A percentile compares a stretch with the other conserved stretches of the same genome.
phyloP scores from a whole-genome alignment of 345 rosid species.

The Hypericum androsaemum region DNA sequence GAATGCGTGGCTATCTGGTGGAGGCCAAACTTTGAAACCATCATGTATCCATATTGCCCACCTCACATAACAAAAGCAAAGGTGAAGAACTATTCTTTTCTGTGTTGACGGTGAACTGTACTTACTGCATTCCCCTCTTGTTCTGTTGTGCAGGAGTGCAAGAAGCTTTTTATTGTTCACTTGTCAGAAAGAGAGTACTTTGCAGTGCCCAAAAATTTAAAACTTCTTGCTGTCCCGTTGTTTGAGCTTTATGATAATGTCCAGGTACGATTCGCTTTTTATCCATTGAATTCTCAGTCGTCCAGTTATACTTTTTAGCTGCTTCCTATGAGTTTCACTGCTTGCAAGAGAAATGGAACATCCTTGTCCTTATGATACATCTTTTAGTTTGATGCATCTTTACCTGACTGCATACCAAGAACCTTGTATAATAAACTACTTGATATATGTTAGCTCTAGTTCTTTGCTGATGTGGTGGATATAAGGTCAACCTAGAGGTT shows the following conservation, averaged over 20 bases:
- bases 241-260: conserved; percentile 95
- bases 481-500: too few species aligned
- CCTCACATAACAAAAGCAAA: conserved; percentile 94
- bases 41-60: conserved; percentile 96
- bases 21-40: conserved; percentile 98
- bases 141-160: conserved; percentile 69
- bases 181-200: conserved; percentile 96
- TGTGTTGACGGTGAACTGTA: not conserved
- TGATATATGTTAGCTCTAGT: too few species aligned
- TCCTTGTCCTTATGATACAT: too few species aligned
- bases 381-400: too few species aligned
- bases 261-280: conserved; percentile 38
- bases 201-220: conserved; percentile 94
- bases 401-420: too few species aligned
- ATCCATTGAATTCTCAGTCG: not conserved
- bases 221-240: conserved; percentile 90
- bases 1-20: conserved; percentile 97
- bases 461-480: too few species aligned
- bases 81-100: conserved; percentile 24
- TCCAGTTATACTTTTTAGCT: not conserved
- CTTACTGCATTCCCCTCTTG: conserved; percentile 4
- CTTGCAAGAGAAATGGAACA: too few species aligned
- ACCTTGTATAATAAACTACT: too few species aligned
- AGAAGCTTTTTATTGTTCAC: conserved; percentile 87
- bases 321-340: too few species aligned